Percentiles rank a stretch among this genome's conserved stretches.
Conservation (phyloP, 2,329 filamentous ascomycete genomes). For the Cordyceps fumosorosea region DNA sequence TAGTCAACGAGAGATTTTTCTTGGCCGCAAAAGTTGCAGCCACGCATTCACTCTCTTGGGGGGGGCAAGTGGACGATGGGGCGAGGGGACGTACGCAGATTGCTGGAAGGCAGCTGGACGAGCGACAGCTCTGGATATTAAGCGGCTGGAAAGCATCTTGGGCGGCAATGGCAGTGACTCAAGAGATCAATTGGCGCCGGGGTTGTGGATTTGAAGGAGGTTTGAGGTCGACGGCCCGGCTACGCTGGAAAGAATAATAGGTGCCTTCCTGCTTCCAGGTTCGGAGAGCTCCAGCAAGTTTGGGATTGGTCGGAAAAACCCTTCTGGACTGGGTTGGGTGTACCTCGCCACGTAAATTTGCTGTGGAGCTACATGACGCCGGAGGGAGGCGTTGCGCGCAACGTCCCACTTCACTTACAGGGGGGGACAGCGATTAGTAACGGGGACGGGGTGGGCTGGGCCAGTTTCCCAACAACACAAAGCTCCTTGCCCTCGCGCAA, state of each 20-base stretch:
- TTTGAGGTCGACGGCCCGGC: slow-evolving; percentile 2
- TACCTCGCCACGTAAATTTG: slow-evolving; percentile 7
- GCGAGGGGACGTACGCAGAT: slow-evolving; percentile 39
- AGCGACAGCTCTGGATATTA: slow-evolving; percentile 52
- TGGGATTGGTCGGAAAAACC: slow-evolving; percentile 10
- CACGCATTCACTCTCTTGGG: background rate
- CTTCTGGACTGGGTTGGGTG: background rate
- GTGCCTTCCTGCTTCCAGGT: slow-evolving; percentile 13
- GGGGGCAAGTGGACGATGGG: background rate
- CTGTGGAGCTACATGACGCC: background rate
- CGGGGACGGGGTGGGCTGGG: background rate
- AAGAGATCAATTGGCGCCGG: slow-evolving; percentile 22
- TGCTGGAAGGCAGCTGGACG: slow-evolving; percentile 49
- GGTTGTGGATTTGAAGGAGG: slow-evolving; percentile 12
- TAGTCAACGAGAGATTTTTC: slow-evolving; percentile 19
- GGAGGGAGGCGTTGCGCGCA: background rate
- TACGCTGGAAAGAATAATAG: background rate
- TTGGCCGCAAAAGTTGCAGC: background rate
- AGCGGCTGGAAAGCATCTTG: slow-evolving; percentile 55
- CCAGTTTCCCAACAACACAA: slow-evolving; percentile 8
- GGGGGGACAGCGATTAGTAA: slow-evolving; percentile 11
- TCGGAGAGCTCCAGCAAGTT: slow-evolving; percentile 16
- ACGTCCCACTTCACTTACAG: background rate
- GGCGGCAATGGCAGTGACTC: slow-evolving; percentile 20
- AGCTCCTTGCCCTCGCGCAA: background rate